Base-by-base conservation (phyloP, 2,329 filamentous ascomycete genomes). In the Aspergillus pseudoglaucus region DNA sequence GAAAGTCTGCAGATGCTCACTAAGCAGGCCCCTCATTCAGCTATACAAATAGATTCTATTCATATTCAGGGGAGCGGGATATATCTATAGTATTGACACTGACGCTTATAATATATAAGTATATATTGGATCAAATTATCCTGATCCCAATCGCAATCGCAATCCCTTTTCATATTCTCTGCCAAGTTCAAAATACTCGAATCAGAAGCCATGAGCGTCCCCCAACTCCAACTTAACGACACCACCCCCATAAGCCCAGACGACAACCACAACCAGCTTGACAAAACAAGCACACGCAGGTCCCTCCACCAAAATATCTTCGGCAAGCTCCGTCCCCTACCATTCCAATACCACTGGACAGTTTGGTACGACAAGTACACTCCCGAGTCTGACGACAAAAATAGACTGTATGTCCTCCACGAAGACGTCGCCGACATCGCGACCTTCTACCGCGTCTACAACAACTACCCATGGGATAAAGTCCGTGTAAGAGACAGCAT, bases 401-500 rank as follows among this genome's bases (percentile, higher is more conserved):
- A 66, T 38, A 56, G 60, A 40, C 57, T 72, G 25, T 72, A 65
- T 23, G 51, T 67, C 22, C 57, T 73, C 6, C 62, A 70, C 47
- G 68, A 68, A 46, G 61, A 69, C 35, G 65, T 74, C 41, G 57
- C 66, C 27, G 70, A 72, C 52, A 70, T 72, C 46, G 69, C 63
- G 4, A 66, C 64, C 65, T 90, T 90, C 67, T 90, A 87, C 82
- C 80, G 85, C 52, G 86, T 89, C 71, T 82, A 83, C 73, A 90
- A 90, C 72, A 89, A 90, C 69, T 87, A 84, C 35, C 86, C 86
- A 14, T 83, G 88, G 60, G 80, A 84, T 49, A 80, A 84, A 65
- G 83, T 90, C 68, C 84, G 84, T 68, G 82, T 87, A 75, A 82
- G 85, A 60, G 85, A 90, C 70, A 85, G 82, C 41, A 79, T 90